phyloP scores from a whole-genome alignment of 371 early-diverging fungal species.

The Choanephora cucurbitarum region DNA sequence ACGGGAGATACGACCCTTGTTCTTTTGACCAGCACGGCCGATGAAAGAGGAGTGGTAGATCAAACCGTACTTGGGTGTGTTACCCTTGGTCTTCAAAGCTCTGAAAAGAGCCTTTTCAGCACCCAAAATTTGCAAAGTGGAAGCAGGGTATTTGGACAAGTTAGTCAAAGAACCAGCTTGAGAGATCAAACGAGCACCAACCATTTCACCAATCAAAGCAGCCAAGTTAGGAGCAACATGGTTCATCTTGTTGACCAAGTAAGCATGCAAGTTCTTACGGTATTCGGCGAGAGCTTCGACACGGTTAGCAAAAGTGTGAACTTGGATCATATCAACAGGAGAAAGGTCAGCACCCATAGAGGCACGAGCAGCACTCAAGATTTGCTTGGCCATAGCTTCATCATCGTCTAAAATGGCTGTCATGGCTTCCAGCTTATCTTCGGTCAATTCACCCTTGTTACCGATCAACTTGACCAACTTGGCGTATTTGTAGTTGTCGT shows the following conservation, averaged over 20 bases:
- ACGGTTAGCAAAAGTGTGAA: slow-evolving; percentile 91
- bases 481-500: slow-evolving; percentile 91
- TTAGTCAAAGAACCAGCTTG: slow-evolving; percentile 98
- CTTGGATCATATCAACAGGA: slow-evolving; percentile 92
- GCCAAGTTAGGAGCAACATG: slow-evolving; percentile 98
- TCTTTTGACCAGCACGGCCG: slow-evolving; percentile 92
- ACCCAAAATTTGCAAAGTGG: slow-evolving; percentile 98
- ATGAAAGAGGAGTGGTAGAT: slow-evolving; percentile 97
- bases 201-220: slow-evolving; percentile 95
- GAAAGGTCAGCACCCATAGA: slow-evolving; percentile 97
- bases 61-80: slow-evolving; percentile 99
- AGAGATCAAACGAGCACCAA: slow-evolving; percentile 94
- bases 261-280: slow-evolving; percentile 87
- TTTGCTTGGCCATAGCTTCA: slow-evolving; percentile 68
- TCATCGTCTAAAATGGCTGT: slow-evolving; percentile 77
- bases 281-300: slow-evolving; percentile 92
- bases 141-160: slow-evolving; percentile 96
- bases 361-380: slow-evolving; percentile 91
- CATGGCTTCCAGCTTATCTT: slow-evolving; percentile 73
- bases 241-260: slow-evolving; percentile 95
- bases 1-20: slow-evolving; percentile 98
- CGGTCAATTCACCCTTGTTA: slow-evolving; percentile 86
- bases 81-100: slow-evolving; percentile 96
- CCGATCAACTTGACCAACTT: slow-evolving; percentile 84
- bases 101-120: slow-evolving; percentile 99